Evolutionary conservation across 2,329 filamentous ascomycete species (phyloP).

Genomic region (Xylaria sp.): DNA sequence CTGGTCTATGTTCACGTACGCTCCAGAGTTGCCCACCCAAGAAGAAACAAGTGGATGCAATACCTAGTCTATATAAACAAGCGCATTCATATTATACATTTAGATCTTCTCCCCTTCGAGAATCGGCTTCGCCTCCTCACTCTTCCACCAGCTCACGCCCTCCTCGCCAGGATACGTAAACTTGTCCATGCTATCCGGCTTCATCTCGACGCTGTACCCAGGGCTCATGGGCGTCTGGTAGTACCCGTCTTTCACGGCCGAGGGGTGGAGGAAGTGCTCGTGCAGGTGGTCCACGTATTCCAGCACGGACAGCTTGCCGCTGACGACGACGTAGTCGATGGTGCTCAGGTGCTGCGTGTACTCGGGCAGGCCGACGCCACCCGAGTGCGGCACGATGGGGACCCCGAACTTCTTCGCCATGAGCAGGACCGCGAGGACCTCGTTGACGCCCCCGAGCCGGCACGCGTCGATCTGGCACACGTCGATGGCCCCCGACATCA

Average conservation of each 20-base stretch:
- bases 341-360: constrained; percentile 94
- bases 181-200: constrained; percentile 83
- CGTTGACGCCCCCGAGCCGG: constrained; percentile 89
- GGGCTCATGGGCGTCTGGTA: constrained; percentile 86
- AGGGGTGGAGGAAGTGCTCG: constrained; percentile 89
- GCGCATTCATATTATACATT: constrained; percentile 6
- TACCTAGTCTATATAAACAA: constrained; percentile 11
- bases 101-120: constrained; percentile 71
- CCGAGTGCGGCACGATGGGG: constrained; percentile 88
- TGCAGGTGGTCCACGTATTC: constrained; percentile 95
- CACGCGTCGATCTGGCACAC: constrained; percentile 92
- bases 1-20: neutral
- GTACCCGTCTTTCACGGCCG: constrained; percentile 83
- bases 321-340: constrained; percentile 91
- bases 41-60: neutral
- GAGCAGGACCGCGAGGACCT: constrained; percentile 88
- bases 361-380: constrained; percentile 89
- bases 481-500: constrained; percentile 82
- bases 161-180: constrained; percentile 81
- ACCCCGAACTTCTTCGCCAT: constrained; percentile 83
- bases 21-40: neutral
- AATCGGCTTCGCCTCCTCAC: constrained; percentile 80
- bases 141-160: constrained; percentile 87
- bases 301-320: constrained; percentile 81
- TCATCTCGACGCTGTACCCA: constrained; percentile 96